Evolutionary conservation across 177 flowering plant species (phyloP).

Genomic region (Tripterygium wilfordii): DNA sequence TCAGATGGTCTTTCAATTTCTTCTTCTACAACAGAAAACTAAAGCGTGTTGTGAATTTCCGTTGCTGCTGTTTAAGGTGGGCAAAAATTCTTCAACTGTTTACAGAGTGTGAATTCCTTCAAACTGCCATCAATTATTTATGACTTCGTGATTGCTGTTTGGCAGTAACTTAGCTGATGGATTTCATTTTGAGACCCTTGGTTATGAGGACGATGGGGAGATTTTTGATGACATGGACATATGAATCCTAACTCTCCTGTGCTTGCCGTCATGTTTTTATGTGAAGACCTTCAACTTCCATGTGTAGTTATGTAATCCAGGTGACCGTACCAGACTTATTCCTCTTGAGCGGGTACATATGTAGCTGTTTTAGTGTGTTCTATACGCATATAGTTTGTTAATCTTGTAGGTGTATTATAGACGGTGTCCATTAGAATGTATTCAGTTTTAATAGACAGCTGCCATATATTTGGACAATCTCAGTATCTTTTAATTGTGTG

Average conservation of each 20-base stretch:
- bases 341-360: background rate
- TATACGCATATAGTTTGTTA: background rate
- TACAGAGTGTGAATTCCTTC: background rate
- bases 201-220: slow-evolving; percentile 53
- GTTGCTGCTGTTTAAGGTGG: slow-evolving; percentile 81
- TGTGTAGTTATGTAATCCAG: slow-evolving; percentile 1
- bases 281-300: slow-evolving; percentile 1
- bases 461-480: no score
- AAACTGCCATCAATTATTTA: background rate
- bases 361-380: no score
- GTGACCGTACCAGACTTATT: background rate
- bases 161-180: slow-evolving; percentile 77
- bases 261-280: slow-evolving; percentile 4
- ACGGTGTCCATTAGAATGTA: no score
- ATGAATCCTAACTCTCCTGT: slow-evolving; percentile 25
- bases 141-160: slow-evolving; percentile 2
- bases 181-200: slow-evolving; percentile 29
- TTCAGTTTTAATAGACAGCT: no score
- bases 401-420: no score
- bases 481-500: no score
- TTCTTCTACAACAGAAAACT: slow-evolving; percentile 89
- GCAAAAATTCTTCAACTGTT: background rate
- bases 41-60: slow-evolving; percentile 83
- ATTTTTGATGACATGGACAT: slow-evolving; percentile 90
- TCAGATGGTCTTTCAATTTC: slow-evolving; percentile 94